A percentile compares a stretch with the other conserved stretches of the same genome.
Conservation (phyloP, 75 land plant species). For the Picea sitchensis region DNA sequence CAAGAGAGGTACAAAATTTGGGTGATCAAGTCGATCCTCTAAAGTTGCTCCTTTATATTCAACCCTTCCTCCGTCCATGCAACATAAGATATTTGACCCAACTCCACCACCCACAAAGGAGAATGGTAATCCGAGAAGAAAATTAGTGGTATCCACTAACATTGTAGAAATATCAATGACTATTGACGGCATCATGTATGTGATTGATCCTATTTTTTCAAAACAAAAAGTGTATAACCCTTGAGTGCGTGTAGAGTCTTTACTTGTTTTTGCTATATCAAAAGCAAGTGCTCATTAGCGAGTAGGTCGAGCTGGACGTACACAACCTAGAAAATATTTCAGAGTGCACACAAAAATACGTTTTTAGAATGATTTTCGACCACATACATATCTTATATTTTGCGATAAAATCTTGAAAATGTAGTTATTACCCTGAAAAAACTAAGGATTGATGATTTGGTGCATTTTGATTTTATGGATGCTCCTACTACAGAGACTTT, state of each 20-base stretch:
- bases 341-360: constrained; percentile 3
- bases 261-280: constrained; percentile 11
- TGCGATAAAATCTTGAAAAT: too few species aligned
- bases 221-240: constrained; percentile 11
- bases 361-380: constrained; percentile 2
- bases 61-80: background rate
- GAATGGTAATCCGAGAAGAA: background rate
- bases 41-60: constrained; percentile 4
- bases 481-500: too few species aligned
- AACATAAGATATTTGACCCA: background rate
- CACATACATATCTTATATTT: too few species aligned
- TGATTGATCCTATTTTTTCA: constrained; percentile 15
- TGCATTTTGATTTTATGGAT: too few species aligned
- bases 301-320: constrained; percentile 12
- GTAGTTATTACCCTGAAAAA: too few species aligned
- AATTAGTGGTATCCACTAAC: constrained; percentile 8
- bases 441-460: too few species aligned
- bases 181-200: constrained; percentile 11
- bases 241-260: background rate
- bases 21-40: too few species aligned
- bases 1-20: too few species aligned
- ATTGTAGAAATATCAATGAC: constrained; percentile 14
- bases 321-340: constrained; percentile 15
- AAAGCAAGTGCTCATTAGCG: constrained; percentile 15
- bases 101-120: background rate